Conservation (phyloP, 2,329 filamentous ascomycete species). For the Alternaria brassicae region DNA sequence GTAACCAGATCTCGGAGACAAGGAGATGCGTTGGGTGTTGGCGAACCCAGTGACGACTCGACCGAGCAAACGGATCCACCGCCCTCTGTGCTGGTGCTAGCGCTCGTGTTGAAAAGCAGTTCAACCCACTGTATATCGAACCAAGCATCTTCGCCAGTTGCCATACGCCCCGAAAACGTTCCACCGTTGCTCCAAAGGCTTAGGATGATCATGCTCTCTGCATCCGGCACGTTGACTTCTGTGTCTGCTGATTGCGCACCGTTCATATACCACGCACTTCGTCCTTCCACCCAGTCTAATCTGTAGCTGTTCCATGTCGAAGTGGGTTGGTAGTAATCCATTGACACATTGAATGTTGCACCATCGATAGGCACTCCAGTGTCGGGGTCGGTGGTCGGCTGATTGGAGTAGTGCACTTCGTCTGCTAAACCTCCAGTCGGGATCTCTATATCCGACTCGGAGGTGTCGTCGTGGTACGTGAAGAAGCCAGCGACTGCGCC, state of each 20-base stretch:
- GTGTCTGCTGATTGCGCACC: constrained; percentile 6
- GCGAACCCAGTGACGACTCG: constrained; percentile 7
- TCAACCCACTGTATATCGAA: constrained; percentile 24
- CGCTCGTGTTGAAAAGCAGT: constrained; percentile 17
- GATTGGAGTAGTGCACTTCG: constrained; percentile 17
- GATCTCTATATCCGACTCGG: constrained; percentile 23
- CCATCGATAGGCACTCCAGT: constrained; percentile 13
- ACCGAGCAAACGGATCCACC: not conserved
- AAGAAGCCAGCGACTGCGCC: constrained; percentile 22
- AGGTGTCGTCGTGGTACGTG: constrained; percentile 20
- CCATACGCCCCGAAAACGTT: constrained; percentile 16
- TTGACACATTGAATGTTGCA: constrained; percentile 17
- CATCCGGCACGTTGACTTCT: constrained; percentile 10
- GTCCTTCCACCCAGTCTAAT: constrained; percentile 13
- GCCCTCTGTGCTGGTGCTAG: not conserved
- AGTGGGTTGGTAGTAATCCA: not conserved
- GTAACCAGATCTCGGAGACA: not conserved
- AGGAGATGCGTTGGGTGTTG: not conserved
- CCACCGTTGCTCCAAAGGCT: constrained; percentile 24
- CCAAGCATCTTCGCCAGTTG: constrained; percentile 9
- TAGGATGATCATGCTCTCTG: constrained; percentile 16
- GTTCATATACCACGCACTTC: constrained; percentile 23
- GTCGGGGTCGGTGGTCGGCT: constrained; percentile 13
- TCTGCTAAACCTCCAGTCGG: constrained; percentile 6
- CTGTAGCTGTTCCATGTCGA: constrained; percentile 21